Percentiles rank a stretch among this genome's conserved stretches.
phyloP scores from a whole-genome alignment of 208 protist genomes.

The Naegleria gruberi region DNA sequence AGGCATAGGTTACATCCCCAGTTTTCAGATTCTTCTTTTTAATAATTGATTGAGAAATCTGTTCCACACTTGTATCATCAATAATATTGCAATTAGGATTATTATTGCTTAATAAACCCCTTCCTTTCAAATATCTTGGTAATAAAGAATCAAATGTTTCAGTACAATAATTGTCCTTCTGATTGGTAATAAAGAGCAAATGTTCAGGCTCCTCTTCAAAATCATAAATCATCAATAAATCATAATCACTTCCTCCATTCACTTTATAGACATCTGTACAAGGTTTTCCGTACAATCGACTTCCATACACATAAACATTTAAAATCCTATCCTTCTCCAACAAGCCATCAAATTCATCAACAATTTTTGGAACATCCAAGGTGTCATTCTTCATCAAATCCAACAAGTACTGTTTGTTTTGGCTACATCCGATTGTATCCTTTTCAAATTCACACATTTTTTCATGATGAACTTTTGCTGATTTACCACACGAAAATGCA shows the following conservation, averaged over 20 bases:
- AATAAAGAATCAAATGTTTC: neutral
- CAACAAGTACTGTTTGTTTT: no score
- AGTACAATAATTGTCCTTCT: neutral
- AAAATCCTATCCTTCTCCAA: neutral
- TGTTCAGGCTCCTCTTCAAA: neutral
- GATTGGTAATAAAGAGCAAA: neutral
- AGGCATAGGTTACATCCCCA: no score
- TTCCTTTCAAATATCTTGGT: no score
- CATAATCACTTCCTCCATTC: neutral
- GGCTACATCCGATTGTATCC: no score
- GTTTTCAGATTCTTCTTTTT: no score
- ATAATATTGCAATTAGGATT: no score
- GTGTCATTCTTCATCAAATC: neutral
- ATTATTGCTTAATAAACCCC: no score
- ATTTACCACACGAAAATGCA: no score
- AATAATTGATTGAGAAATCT: no score
- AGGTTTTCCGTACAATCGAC: neutral
- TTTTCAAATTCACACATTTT: no score
- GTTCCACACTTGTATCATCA: no score
- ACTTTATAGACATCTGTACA: neutral
- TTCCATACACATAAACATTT: neutral
- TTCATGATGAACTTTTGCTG: no score
- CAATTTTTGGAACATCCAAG: neutral
- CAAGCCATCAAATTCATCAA: neutral
- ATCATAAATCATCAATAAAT: neutral